Evolutionary conservation across 2,329 filamentous ascomycete genomes (phyloP).

Genomic region (Penicillium polonicum): DNA sequence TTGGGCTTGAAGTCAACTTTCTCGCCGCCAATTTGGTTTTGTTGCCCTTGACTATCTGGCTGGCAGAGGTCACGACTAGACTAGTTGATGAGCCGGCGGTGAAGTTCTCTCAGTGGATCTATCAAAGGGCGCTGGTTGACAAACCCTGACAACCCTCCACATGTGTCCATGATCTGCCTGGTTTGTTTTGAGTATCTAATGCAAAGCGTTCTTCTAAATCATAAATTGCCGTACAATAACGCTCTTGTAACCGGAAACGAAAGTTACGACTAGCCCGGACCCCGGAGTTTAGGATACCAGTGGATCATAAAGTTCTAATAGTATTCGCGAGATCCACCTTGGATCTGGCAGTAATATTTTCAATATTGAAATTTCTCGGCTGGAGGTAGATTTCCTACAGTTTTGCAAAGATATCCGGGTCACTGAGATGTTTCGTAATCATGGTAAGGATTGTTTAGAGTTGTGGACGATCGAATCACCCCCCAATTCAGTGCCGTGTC

Average conservation of each 20-base stretch:
- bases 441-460: neutral
- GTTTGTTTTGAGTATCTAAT: neutral
- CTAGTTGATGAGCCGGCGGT: constrained; percentile 62
- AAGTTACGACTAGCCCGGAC: neutral
- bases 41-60: constrained; percentile 58
- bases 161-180: neutral
- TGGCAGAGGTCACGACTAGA: constrained; percentile 58
- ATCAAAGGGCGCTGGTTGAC: constrained; percentile 44
- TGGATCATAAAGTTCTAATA: neutral
- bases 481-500: neutral
- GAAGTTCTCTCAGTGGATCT: constrained; percentile 57
- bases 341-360: neutral
- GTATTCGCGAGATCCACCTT: neutral
- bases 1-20: constrained; percentile 62
- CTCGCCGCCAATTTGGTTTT: constrained; percentile 60
- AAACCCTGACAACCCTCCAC: neutral
- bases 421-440: neutral
- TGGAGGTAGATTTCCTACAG: neutral
- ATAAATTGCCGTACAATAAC: neutral
- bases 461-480: neutral
- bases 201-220: neutral
- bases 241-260: neutral
- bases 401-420: neutral
- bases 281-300: neutral
- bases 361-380: neutral